Evolutionary conservation across 2,329 filamentous ascomycete species (phyloP), one percentile per base, ranked within the genome.

Genomic region (Aureobasidium namibiae): DNA sequence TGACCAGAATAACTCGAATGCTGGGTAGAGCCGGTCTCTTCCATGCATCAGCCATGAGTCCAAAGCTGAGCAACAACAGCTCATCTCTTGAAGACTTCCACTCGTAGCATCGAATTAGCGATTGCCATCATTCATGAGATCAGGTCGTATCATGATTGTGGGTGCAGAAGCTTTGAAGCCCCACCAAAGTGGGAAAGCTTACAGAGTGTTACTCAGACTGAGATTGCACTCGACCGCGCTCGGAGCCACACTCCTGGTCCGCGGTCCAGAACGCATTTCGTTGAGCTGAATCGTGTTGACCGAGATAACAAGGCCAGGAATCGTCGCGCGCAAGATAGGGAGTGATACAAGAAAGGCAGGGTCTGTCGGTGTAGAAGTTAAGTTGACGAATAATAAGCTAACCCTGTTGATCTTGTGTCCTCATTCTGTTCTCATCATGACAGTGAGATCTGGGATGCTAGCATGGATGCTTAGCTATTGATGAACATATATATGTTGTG

Each of bases 161-260:
- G 10, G 33, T 33, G 16, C 42, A 38, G 50, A 54, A 56, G 52
- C 52, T 56, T 56, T 14, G 18, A 2, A 31, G 38, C 52, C 52
- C 52, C 52, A 56, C 52, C 26, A 34, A 44, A 24, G 18, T 26
- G 52, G 24, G 13, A 44, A 56, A 56, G 50, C 50, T 42, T 54
- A 14, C 34, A 14, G 45, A 29, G 18, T 23, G 46, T 24, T 49
- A 14, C 49, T 52, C n/a, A n/a, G n/a, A n/a, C n/a, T n/a, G 21
- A 52, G 49, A 52, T 52, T 33, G 36, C 36, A 33, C 36, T 42
- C 38, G 50, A 54, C 42, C 50, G 36, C 10, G 26, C 24, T 31
- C 36, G 50, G 50, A 31, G 50, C 50, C 31, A n/a, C 4, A n/a
- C 34, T 52, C 49, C 49, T 39, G 34, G 21, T 21, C 49, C 49